Evolutionary conservation across 2,329 filamentous ascomycete species (phyloP), one percentile per base, ranked within the genome.

Genomic region (Penicillium sp.): DNA sequence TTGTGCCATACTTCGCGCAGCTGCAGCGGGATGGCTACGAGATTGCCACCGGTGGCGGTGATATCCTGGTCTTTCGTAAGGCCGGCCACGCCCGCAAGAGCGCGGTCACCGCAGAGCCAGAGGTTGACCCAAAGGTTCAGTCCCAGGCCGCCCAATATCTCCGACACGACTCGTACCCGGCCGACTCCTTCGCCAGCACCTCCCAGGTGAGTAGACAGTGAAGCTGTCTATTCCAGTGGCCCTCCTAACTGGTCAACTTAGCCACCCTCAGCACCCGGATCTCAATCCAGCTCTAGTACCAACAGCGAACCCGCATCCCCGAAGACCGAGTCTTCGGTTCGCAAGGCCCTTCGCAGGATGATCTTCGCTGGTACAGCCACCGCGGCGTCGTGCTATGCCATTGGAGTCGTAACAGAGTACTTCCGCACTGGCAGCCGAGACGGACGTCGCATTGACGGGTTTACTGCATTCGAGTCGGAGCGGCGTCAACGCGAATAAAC

Each of bases 21-120:
- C 61, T 72, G 56, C 54, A 64, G 36, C 37, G 50, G 17, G 59
- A 67, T 25, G 70, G 69, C 3, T 72, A 69, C 36, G 65, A 69
- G 11, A 63, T 73, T 25, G 61, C 64, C 8, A 66, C 64, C 4
- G 69, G 69, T 1, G 62, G 62, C 10, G 62, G 61, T 7, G 60
- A 72, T 42, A 60, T 70, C n/a, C 57, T 71, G 25, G 58, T 70
- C 6, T 69, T 70, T 40, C 58, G 48, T 31, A 63, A 57, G n/a
- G 26, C 39, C 3, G 31, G 31, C 19, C 29, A 39, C 2, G 13
- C n/a, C 8, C n/a, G n/a, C 13, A 27, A 27, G 25, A 27, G 14
- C 4, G 25, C 27, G 7, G 10, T 32, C 27, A 38, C 16, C 28
- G 19, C 18, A n/a, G 16, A 26, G 4, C 26, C 26, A 1, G 26